phyloP scores from a whole-genome alignment of 2,329 filamentous ascomycete species.

The Falciphora oryzae region DNA sequence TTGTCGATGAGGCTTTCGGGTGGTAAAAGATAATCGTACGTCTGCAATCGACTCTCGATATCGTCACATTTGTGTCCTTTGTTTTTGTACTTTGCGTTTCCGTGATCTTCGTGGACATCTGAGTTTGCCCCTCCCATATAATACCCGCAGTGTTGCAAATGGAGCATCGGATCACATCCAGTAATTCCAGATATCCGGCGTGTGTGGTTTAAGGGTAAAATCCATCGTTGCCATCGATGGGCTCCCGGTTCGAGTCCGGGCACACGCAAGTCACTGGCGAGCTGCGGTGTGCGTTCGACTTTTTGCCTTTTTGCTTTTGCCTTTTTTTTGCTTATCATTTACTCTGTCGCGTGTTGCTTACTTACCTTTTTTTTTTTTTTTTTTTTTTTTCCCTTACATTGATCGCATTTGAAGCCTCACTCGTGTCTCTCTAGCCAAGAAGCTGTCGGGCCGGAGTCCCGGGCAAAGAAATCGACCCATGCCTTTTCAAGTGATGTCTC shows the following conservation, averaged over 20 bases:
- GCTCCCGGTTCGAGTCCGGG: slow-evolving; percentile 18
- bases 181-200: not conserved
- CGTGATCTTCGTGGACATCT: too few relatives aligned
- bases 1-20: slow-evolving; percentile 18
- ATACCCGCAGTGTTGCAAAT: not conserved
- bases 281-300: too few relatives aligned
- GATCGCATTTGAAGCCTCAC: too few relatives aligned
- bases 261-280: not conserved
- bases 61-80: too few relatives aligned
- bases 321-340: not conserved
- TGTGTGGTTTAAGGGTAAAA: slow-evolving; percentile 47
- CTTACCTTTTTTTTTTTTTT: not conserved
- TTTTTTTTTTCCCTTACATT: not conserved
- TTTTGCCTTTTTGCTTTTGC: not conserved
- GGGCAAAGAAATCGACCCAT: too few relatives aligned
- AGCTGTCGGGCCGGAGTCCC: too few relatives aligned
- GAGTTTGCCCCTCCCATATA: not conserved
- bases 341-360: too few relatives aligned
- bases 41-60: too few relatives aligned
- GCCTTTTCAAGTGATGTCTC: too few relatives aligned
- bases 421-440: too few relatives aligned
- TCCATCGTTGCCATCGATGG: slow-evolving; percentile 49
- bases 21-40: slow-evolving; percentile 11
- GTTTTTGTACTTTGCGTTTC: too few relatives aligned
- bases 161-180: not conserved